Evolutionary conservation across 2,329 filamentous ascomycete genomes (phyloP).

Genomic region (Didymella exigua): DNA sequence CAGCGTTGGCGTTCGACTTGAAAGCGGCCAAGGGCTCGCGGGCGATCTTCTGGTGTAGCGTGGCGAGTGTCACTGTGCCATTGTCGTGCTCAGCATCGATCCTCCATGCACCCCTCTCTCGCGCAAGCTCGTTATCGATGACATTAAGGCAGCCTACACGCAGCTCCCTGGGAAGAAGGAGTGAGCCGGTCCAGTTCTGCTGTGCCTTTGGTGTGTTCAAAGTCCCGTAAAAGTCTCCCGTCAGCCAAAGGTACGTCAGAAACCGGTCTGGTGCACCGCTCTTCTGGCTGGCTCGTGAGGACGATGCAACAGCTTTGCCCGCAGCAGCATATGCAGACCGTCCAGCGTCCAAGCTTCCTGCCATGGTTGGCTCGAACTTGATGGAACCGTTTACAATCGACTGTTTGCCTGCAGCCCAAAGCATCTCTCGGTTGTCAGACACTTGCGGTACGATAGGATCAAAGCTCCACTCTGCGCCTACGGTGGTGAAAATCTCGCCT

Average conservation of each 20-base stretch:
- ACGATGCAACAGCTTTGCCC: constrained; percentile 50
- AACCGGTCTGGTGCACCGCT: constrained; percentile 52
- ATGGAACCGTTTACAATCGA: constrained; percentile 33
- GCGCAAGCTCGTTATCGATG: constrained; percentile 49
- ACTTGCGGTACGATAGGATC: constrained; percentile 49
- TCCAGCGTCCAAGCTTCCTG: constrained; percentile 52
- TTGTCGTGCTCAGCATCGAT: constrained; percentile 35
- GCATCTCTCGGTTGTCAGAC: constrained; percentile 50
- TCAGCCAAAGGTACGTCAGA: constrained; percentile 52
- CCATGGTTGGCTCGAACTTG: constrained; percentile 50
- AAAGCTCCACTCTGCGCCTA: constrained; percentile 54
- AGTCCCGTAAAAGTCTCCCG: constrained; percentile 51
- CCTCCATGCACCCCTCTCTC: constrained; percentile 51
- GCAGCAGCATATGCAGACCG: constrained; percentile 52
- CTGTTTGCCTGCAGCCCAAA: constrained; percentile 51
- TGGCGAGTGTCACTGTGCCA: constrained; percentile 47
- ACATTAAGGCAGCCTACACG: constrained; percentile 52
- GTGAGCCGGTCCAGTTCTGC: constrained; percentile 54
- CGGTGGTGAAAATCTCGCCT: constrained; percentile 50
- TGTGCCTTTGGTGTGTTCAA: constrained; percentile 48
- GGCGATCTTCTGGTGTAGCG: constrained; percentile 49
- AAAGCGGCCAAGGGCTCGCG: constrained; percentile 47
- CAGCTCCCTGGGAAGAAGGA: constrained; percentile 53
- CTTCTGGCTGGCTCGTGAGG: constrained; percentile 47
- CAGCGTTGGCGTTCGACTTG: constrained; percentile 29